Evolutionary conservation across 179 eudicot species (phyloP), one percentile per base, ranked within the genome.

Genomic region (Beta lomatogona): DNA sequence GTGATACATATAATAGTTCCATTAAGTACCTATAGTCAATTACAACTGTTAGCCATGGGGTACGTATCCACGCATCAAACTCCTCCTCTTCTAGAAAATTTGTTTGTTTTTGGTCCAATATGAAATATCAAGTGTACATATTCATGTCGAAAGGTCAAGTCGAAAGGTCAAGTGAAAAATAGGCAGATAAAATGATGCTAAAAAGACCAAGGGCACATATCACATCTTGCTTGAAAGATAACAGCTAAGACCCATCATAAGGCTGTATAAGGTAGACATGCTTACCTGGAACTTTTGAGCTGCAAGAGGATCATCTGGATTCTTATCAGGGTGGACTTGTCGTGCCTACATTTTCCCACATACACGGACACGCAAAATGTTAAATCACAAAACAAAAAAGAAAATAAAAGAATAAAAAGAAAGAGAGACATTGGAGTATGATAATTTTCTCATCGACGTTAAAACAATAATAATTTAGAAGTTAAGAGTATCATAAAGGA

Each of bases 311-410:
- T 97, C 97, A 82, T 93, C 89, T 9, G 97, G 98, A 85, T 94
- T 97, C 89, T 91, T 97, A 83, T 97, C 98, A 9, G 99, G 99
- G 85, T 97, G 99, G 83, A 97, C 99, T 81, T 94, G 97, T 13
- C 97, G 90, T 8, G 99, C 99, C 99, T 97, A 87, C 85, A 91
- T 75, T 21, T 71, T 28, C 31, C 85, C 66, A 57, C 21, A 79
- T 36, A 58, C 44, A 10, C 54, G 45, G 25, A 50, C 22, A 21
- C 44, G n/a, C 54, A 72, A 54, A 69, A 12, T 10, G 28, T 19
- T 68, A 48, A 78, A 74, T 65, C 19, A 15, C 12, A 80, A 75
- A 50, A 57, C 65, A 9, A 48, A 52, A 36, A 36, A 36, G 41
- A 36, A 36, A 36, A 36, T 4, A 36, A 3, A 36, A 36, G 41